Conservation (phyloP, 83 land plant genomes). For the Thuja plicata region DNA sequence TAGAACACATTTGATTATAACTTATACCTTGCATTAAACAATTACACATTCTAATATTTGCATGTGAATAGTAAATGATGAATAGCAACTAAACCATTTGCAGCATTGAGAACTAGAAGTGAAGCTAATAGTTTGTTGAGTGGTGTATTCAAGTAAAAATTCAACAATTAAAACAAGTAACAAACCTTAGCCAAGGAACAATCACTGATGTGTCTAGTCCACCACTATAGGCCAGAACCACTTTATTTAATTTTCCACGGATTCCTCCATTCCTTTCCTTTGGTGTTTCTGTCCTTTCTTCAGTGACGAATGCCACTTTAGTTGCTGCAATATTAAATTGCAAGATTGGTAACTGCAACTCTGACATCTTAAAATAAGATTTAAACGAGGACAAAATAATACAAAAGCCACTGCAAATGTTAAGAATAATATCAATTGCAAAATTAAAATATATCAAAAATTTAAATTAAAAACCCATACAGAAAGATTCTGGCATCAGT, state of each 20-base stretch:
- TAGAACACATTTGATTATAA: not conserved
- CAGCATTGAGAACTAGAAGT: not conserved
- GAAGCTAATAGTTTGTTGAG: not conserved
- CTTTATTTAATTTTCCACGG: slow-evolving; percentile 81
- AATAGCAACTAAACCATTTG: not conserved
- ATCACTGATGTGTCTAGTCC: slow-evolving; percentile 98
- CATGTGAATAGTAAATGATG: not conserved
- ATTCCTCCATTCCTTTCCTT: slow-evolving; percentile 17
- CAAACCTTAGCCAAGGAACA: slow-evolving; percentile 93
- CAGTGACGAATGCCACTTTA: not conserved
- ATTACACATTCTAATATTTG: not conserved
- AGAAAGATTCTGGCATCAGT: not conserved
- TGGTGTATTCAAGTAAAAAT: not conserved
- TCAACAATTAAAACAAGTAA: not conserved
- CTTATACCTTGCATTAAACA: not conserved
- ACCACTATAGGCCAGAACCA: slow-evolving; percentile 96
- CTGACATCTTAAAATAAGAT: not conserved
- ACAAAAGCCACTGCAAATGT: not conserved
- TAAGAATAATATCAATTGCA: not conserved
- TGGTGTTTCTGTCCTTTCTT: not conserved
- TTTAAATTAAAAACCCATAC: not conserved
- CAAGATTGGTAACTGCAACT: not conserved
- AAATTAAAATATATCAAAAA: too few species aligned
- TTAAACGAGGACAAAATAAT: not conserved
- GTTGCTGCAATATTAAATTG: not conserved